phyloP scores from a whole-genome alignment of 148 eudicot genomes.

The Dianthus caryophyllus region DNA sequence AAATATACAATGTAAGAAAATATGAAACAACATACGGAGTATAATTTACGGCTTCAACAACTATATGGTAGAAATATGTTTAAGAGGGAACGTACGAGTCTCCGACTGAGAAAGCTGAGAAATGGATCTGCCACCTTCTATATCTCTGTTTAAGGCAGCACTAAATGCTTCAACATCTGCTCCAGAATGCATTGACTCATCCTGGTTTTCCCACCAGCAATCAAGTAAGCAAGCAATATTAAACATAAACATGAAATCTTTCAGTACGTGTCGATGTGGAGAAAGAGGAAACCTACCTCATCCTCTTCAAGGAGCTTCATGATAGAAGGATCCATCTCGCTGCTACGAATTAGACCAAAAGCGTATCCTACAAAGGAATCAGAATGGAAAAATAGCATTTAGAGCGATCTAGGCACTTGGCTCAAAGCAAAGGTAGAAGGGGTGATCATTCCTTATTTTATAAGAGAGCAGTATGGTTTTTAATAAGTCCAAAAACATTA shows the following conservation, averaged over 20 bases:
- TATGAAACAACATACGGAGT: too few relatives aligned
- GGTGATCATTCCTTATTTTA: background rate
- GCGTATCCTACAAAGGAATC: background rate
- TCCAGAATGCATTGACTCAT: conserved; percentile 93
- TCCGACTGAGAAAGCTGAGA: conserved; percentile 50
- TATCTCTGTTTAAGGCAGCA: conserved; percentile 85
- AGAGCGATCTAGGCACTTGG: too few relatives aligned
- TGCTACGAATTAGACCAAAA: background rate
- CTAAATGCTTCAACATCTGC: conserved; percentile 95
- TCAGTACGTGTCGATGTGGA: background rate
- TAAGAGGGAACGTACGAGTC: conserved; percentile 28
- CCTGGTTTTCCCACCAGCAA: conserved; percentile 36
- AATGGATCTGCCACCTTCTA: conserved; percentile 53
- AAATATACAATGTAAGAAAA: too few relatives aligned
- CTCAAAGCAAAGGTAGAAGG: too few relatives aligned
- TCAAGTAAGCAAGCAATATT: background rate
- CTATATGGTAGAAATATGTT: background rate
- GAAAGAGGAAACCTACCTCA: conserved; percentile 40
- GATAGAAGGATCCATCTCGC: conserved; percentile 64
- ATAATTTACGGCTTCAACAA: background rate
- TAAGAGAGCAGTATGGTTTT: too few relatives aligned
- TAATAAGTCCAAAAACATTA: too few relatives aligned
- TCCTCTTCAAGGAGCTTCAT: conserved; percentile 86
- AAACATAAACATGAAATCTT: background rate
- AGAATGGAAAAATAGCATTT: background rate